Evolutionary conservation across 169 alveolate species (phyloP).

Genomic region (Amoebophrya sp.): DNA sequence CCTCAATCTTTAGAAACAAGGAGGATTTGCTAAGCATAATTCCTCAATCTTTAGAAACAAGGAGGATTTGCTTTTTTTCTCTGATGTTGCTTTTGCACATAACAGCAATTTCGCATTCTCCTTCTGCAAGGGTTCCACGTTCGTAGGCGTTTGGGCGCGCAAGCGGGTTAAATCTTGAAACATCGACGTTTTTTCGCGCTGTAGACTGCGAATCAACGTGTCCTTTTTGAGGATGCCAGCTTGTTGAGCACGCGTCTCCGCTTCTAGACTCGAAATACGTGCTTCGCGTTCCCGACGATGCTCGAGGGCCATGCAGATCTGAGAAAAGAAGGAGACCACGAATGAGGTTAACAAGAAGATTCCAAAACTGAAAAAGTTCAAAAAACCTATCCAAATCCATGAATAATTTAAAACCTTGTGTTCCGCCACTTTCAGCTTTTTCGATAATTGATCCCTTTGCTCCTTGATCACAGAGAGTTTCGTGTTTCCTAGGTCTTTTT

Average conservation of each 20-base stretch:
- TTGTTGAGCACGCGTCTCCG: neutral
- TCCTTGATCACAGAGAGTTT: neutral
- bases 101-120: neutral
- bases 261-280: neutral
- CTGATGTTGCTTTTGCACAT: too few relatives aligned
- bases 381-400: too few relatives aligned
- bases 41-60: too few relatives aligned
- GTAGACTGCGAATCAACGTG: neutral
- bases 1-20: too few relatives aligned
- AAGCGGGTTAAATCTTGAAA: neutral
- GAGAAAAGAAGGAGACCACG: too few relatives aligned
- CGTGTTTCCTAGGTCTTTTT: conserved; percentile 16
- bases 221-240: neutral
- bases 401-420: neutral
- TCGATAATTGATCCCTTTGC: neutral
- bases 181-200: neutral
- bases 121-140: neutral
- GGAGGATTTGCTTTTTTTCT: too few relatives aligned
- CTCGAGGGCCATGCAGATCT: neutral
- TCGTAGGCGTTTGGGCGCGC: neutral
- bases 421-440: neutral
- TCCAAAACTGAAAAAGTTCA: too few relatives aligned
- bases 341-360: too few relatives aligned
- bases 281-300: neutral
- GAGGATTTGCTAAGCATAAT: too few relatives aligned